A percentile compares a stretch with the other conserved stretches of the same genome.
phyloP scores from a whole-genome alignment of 1,284 basidiomycete genomes.

The Filobasidium uniguttulatum region DNA sequence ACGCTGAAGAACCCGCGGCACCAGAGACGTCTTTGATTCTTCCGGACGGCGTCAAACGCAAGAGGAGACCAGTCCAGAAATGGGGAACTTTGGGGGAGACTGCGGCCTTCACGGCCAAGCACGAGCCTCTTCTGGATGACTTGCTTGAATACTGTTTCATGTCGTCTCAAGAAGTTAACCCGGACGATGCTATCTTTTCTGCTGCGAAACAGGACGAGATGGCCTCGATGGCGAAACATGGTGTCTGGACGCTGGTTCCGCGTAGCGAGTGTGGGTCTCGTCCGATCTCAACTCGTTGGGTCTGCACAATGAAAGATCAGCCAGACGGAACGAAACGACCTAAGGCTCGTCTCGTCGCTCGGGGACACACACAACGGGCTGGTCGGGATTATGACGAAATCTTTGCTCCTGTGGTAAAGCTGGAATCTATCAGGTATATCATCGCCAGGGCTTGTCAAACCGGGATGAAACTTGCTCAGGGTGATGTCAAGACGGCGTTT shows the following conservation, averaged over 20 bases:
- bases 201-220: slow-evolving; percentile 15
- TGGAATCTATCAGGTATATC: slow-evolving; percentile 35
- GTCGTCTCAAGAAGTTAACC: neutral
- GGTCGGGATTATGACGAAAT: slow-evolving; percentile 39
- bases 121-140: neutral
- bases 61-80: neutral
- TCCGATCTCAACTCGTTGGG: slow-evolving; percentile 5
- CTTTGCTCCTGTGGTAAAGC: slow-evolving; percentile 37
- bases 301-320: slow-evolving; percentile 10
- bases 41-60: too few relatives aligned
- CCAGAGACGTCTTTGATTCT: too few relatives aligned
- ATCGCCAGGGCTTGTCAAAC: slow-evolving; percentile 34
- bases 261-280: neutral
- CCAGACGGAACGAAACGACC: slow-evolving; percentile 16
- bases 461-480: slow-evolving; percentile 36
- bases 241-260: slow-evolving; percentile 11
- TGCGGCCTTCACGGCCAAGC: slow-evolving; percentile 9
- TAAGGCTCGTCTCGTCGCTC: slow-evolving; percentile 25
- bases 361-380: slow-evolving; percentile 28
- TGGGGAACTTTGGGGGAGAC: slow-evolving; percentile 7
- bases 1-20: too few relatives aligned
- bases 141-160: neutral
- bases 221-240: slow-evolving; percentile 18
- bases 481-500: slow-evolving; percentile 43
- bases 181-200: neutral